A percentile compares a stretch with the other conserved stretches of the same genome.
Evolutionary conservation across 352 stramenopile genomes (phyloP).

Genomic region (Aphanomyces astaci): DNA sequence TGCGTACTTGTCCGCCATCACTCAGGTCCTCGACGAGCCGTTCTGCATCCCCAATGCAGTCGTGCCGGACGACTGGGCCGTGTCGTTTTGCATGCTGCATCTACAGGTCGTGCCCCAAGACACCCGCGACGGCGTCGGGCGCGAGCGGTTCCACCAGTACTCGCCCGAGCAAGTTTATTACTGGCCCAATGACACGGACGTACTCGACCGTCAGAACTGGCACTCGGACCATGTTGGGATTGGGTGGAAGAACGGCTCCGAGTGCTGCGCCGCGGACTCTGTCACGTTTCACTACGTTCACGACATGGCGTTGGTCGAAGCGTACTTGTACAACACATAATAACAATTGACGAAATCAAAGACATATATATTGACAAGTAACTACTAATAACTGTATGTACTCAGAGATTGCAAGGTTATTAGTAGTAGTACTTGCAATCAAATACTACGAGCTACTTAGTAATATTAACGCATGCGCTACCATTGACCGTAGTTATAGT

Average conservation of each 20-base stretch:
- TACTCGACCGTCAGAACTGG: conserved; percentile 81
- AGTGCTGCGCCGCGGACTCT: conserved; percentile 65
- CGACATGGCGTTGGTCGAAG: conserved; percentile 75
- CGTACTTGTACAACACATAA: conserved; percentile 35
- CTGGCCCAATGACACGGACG: conserved; percentile 51
- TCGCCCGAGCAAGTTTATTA: conserved; percentile 62
- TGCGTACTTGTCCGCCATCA: conserved; percentile 58
- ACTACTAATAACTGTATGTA: background rate
- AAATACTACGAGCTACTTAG: too few relatives aligned
- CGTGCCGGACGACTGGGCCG: conserved; percentile 76
- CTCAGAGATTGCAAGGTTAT: too few relatives aligned
- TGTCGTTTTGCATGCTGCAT: conserved; percentile 80
- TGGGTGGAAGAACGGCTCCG: conserved; percentile 68
- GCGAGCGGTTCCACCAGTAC: conserved; percentile 82
- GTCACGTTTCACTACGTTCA: conserved; percentile 84
- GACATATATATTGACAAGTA: background rate
- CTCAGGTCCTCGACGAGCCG: conserved; percentile 52
- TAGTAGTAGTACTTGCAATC: too few relatives aligned
- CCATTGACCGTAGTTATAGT: too few relatives aligned
- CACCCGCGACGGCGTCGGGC: conserved; percentile 51
- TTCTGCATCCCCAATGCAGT: conserved; percentile 64
- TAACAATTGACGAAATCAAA: background rate
- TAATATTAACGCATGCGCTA: too few relatives aligned
- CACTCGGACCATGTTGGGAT: conserved; percentile 77
- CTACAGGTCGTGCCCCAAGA: conserved; percentile 53